phyloP scores from a whole-genome alignment of 495 filamentous ascomycete species.

The Pyronema omphalodes region DNA sequence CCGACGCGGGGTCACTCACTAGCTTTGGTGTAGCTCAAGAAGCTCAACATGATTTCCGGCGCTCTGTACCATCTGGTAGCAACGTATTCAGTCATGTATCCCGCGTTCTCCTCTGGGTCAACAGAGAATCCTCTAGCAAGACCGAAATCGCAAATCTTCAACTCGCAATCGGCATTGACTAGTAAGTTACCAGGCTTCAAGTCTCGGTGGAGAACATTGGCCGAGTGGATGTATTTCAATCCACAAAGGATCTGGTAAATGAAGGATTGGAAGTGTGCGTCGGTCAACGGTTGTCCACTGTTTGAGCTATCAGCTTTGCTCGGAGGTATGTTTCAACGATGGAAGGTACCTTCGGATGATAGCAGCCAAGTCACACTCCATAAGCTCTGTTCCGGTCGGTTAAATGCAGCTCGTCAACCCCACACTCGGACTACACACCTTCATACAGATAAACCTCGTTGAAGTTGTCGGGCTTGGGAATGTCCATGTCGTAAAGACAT shows the following conservation, averaged over 20 bases:
- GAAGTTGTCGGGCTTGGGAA: conserved; percentile 92
- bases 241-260: conserved; percentile 92
- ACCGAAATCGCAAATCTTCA: conserved; percentile 98
- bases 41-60: conserved; percentile 97
- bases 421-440: conserved; percentile 35
- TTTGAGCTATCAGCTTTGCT: neutral
- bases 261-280: conserved; percentile 90
- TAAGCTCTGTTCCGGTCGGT: conserved; percentile 49
- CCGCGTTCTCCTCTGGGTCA: conserved; percentile 93
- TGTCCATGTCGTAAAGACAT: conserved; percentile 98
- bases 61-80: conserved; percentile 97
- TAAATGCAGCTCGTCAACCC: conserved; percentile 12
- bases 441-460: conserved; percentile 98
- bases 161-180: conserved; percentile 95
- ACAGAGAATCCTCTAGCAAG: conserved; percentile 90
- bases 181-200: conserved; percentile 92
- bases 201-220: conserved; percentile 91
- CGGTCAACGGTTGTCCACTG: conserved; percentile 85
- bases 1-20: conserved; percentile 41
- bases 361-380: conserved; percentile 97
- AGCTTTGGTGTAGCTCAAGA: conserved; percentile 99
- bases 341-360: conserved; percentile 50
- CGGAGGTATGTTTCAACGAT: neutral
- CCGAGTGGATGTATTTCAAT: conserved; percentile 96
- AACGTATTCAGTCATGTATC: conserved; percentile 99